A percentile compares a stretch with the other conserved stretches of the same genome.
Evolutionary conservation across 495 filamentous ascomycete species (phyloP).

Genomic region (Penicillium canariense): DNA sequence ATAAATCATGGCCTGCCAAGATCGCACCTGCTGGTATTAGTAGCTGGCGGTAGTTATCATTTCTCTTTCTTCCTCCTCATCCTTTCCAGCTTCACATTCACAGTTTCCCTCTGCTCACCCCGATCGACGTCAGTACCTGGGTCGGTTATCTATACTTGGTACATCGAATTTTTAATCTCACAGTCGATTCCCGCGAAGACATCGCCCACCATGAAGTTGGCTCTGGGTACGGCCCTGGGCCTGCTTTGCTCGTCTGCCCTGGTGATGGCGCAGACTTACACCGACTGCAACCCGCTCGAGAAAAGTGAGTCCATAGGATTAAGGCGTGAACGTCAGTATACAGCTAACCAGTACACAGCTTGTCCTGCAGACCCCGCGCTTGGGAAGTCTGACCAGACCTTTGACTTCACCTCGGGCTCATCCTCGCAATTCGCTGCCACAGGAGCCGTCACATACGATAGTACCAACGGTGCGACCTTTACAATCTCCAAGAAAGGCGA

Average conservation of each 20-base stretch:
- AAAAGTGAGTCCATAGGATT: slow-evolving; percentile 50
- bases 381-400: slow-evolving; percentile 64
- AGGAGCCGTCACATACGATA: slow-evolving; percentile 65
- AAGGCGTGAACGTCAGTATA: background rate
- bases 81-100: background rate
- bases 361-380: slow-evolving; percentile 83
- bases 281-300: slow-evolving; percentile 69
- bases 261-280: slow-evolving; percentile 70
- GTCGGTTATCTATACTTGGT: background rate
- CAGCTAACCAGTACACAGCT: slow-evolving; percentile 31
- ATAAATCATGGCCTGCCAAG: background rate
- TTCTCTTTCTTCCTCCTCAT: background rate
- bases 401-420: slow-evolving; percentile 74
- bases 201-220: slow-evolving; percentile 30
- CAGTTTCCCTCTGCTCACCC: background rate
- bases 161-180: background rate
- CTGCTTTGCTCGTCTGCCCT: slow-evolving; percentile 33
- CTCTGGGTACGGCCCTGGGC: slow-evolving; percentile 24
- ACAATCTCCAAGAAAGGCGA: slow-evolving; percentile 82
- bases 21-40: background rate
- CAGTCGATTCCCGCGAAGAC: background rate
- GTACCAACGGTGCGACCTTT: slow-evolving; percentile 72
- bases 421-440: slow-evolving; percentile 66
- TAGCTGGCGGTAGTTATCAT: slow-evolving; percentile 4
- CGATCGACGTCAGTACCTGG: background rate